Conservation (phyloP, 495 filamentous ascomycete genomes). For the Cercophora samala region DNA sequence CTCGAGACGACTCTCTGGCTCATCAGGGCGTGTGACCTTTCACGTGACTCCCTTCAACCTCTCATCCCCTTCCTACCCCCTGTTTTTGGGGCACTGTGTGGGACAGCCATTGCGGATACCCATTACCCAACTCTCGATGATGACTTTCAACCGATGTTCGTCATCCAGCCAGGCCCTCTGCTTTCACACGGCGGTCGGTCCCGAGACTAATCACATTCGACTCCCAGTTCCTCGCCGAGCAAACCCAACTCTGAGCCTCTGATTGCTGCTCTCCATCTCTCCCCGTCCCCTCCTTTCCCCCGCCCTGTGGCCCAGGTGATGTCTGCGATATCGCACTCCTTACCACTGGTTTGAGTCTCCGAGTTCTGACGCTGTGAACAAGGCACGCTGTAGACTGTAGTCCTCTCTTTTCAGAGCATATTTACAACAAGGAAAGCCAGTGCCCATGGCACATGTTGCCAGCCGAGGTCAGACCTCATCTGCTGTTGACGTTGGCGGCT, state of each 20-base stretch:
- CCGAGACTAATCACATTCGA: not conserved
- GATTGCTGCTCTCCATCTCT: not conserved
- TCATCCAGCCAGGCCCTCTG: not conserved
- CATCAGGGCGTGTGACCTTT: not conserved
- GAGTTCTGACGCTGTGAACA: not conserved
- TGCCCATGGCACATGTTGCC: not conserved
- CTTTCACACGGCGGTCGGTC: not conserved
- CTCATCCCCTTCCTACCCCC: not conserved
- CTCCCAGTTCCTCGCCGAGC: not conserved
- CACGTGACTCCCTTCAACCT: not conserved
- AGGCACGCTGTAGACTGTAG: not conserved
- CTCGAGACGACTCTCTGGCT: not conserved
- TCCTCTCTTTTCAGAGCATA: not conserved
- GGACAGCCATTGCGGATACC: not conserved
- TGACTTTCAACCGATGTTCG: not conserved
- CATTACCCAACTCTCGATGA: not conserved
- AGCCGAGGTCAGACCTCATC: not conserved
- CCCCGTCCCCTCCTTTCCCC: too few relatives aligned
- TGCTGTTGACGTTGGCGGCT: not conserved
- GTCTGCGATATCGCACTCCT: not conserved
- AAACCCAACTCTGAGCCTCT: not conserved
- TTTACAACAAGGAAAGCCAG: not conserved
- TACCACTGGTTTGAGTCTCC: not conserved
- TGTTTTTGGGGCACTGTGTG: not conserved
- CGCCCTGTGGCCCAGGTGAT: not conserved